These are phyloP conservation scores for Chaetomiaceae sp. DNA, from an alignment of 2,329 filamentous ascomycete species.

Conservation along the genomic window DNA sequence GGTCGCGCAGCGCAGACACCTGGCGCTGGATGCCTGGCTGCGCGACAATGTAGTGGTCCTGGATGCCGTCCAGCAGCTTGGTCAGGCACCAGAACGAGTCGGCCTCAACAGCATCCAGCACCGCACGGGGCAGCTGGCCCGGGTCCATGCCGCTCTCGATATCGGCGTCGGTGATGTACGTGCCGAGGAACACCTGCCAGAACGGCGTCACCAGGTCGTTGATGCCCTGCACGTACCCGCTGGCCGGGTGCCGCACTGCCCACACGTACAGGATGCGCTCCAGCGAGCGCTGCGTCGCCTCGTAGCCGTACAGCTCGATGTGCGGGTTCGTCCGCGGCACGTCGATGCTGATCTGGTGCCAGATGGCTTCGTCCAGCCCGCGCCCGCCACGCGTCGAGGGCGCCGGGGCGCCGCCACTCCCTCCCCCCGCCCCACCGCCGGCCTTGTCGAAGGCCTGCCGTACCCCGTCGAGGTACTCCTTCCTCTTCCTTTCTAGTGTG, in stretches of 20 bases:
- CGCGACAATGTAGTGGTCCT: conserved; percentile 97
- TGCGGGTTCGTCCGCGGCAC: conserved; percentile 95
- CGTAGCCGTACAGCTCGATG: conserved; percentile 89
- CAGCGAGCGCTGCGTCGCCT: conserved; percentile 88
- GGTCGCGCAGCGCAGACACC: conserved; percentile 79
- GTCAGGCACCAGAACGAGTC: conserved; percentile 98
- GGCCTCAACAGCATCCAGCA: conserved; percentile 93
- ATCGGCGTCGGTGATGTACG: conserved; percentile 90
- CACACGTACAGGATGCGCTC: conserved; percentile 96
- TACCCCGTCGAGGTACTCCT: conserved; percentile 94
- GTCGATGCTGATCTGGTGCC: conserved; percentile 99
- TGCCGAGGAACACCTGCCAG: conserved; percentile 93
- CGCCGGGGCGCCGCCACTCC: conserved; percentile 16
- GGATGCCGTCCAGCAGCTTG: conserved; percentile 95
- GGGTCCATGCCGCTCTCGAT: conserved; percentile 96
- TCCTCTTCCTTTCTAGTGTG: conserved; percentile 87
- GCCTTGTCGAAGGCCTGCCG: conserved; percentile 65
- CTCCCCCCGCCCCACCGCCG: conserved; percentile 35
- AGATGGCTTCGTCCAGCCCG: conserved; percentile 92
- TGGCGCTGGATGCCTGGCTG: conserved; percentile 96
- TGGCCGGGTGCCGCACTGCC: conserved; percentile 95
- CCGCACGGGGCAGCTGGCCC: conserved; percentile 81
- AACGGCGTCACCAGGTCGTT: conserved; percentile 97
- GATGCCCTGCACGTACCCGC: conserved; percentile 96
- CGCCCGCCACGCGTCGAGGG: conserved; percentile 14